A percentile compares a stretch with the other conserved stretches of the same genome.
Conservation (phyloP, 2,329 filamentous ascomycete species). For the Epichloe scottii region DNA sequence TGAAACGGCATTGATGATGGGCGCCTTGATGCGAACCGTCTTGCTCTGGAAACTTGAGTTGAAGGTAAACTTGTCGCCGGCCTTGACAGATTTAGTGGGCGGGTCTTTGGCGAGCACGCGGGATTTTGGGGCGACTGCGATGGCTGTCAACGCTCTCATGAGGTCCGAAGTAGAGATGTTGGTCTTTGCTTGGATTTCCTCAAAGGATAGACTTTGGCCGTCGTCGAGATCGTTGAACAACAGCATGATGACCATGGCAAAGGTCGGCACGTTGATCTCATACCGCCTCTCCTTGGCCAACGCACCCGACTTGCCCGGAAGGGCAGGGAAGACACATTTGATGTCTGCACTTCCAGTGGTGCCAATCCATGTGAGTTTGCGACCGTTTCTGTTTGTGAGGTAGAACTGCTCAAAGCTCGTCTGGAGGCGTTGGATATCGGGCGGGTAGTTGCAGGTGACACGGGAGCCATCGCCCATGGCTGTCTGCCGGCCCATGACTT, state of each 20-base stretch:
- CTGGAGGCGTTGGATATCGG: constrained; percentile 61
- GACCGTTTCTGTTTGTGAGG: constrained; percentile 71
- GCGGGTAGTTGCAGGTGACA: constrained; percentile 55
- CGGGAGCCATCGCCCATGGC: constrained; percentile 33
- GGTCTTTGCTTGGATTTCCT: constrained; percentile 74
- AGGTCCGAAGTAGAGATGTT: constrained; percentile 67
- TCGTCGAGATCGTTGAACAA: constrained; percentile 71
- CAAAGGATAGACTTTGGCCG: constrained; percentile 40
- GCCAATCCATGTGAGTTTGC: constrained; percentile 73
- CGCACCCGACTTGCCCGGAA: constrained; percentile 53
- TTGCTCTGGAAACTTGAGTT: constrained; percentile 74
- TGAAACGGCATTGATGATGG: constrained; percentile 67
- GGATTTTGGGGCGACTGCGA: constrained; percentile 74
- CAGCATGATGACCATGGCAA: constrained; percentile 78
- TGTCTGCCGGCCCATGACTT: constrained; percentile 59
- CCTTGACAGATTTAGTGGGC: constrained; percentile 62
- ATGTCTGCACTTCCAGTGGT: constrained; percentile 71
- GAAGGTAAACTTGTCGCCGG: constrained; percentile 68
- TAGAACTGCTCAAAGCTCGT: constrained; percentile 85
- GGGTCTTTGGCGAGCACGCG: constrained; percentile 72
- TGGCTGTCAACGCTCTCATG: constrained; percentile 63
- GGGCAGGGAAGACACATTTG: constrained; percentile 61
- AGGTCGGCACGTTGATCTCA: constrained; percentile 85
- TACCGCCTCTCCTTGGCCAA: constrained; percentile 59
- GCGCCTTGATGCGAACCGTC: constrained; percentile 78